A percentile compares a stretch with the other conserved stretches of the same genome.
phyloP scores from a whole-genome alignment of 805 yeast species.

The Wickerhamomyces bovis region DNA sequence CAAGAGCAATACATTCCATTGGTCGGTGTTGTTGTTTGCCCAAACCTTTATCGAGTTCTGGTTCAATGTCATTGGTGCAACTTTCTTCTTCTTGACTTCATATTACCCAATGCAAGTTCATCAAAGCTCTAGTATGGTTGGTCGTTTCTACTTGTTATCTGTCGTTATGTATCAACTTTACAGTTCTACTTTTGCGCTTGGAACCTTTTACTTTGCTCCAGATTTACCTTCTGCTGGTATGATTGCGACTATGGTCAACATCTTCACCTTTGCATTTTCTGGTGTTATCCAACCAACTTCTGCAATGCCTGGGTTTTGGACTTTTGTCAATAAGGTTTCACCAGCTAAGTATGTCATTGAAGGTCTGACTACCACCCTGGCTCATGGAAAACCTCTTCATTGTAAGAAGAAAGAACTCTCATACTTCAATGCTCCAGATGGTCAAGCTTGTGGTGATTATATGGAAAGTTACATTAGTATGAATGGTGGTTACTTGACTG shows the following conservation, averaged over 20 bases:
- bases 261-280: constrained; percentile 57
- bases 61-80: constrained; percentile 42
- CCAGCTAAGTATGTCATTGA: constrained; percentile 70
- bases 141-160: constrained; percentile 45
- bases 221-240: constrained; percentile 64
- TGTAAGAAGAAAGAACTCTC: constrained; percentile 47
- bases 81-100: constrained; percentile 47
- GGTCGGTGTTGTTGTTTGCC: constrained; percentile 53
- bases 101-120: constrained; percentile 43
- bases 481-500: constrained; percentile 9
- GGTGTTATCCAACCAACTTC: constrained; percentile 57
- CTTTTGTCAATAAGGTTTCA: constrained; percentile 70
- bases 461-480: constrained; percentile 29
- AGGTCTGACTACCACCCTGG: constrained; percentile 41
- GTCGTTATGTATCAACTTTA: constrained; percentile 50
- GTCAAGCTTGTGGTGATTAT: constrained; percentile 59
- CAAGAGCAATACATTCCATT: constrained; percentile 69
- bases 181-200: constrained; percentile 49
- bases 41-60: constrained; percentile 57
- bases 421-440: constrained; percentile 46
- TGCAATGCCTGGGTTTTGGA: constrained; percentile 78
- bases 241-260: constrained; percentile 46
- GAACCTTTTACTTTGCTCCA: constrained; percentile 51
- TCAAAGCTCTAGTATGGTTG: constrained; percentile 40
- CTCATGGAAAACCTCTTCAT: constrained; percentile 44